These are phyloP conservation scores for Coniochaeta sp. DNA, from an alignment of 2,329 filamentous ascomycete genomes.

Conservation along the genomic window DNA sequence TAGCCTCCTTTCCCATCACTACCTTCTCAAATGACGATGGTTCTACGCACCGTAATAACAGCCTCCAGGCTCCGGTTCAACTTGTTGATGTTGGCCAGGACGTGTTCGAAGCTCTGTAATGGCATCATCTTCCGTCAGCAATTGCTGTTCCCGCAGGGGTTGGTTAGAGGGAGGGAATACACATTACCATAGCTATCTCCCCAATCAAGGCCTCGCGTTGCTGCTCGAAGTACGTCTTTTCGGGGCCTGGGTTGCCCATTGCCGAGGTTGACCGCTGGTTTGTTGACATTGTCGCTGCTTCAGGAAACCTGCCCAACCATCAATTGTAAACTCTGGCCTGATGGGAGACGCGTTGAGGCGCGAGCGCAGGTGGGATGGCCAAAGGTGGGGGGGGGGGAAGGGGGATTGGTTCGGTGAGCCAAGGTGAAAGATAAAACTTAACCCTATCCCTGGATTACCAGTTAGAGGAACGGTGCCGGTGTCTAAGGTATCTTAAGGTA, in stretches of 20 bases:
- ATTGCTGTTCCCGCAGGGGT: background rate
- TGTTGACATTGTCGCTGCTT: slow-evolving; percentile 22
- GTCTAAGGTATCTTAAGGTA: too few species aligned
- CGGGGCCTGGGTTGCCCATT: slow-evolving; percentile 18
- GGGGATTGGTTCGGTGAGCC: too few species aligned
- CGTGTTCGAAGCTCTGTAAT: slow-evolving; percentile 70
- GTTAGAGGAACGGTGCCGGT: too few species aligned
- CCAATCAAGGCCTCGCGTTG: slow-evolving; percentile 65
- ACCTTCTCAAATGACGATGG: background rate
- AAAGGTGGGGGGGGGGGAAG: too few species aligned
- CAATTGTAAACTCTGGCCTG: background rate
- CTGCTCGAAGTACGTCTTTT: slow-evolving; percentile 66
- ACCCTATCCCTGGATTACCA: too few species aligned
- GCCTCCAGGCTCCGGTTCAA: slow-evolving; percentile 88
- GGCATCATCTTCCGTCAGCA: background rate
- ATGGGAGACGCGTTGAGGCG: background rate
- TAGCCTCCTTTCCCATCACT: background rate
- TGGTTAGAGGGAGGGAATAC: background rate
- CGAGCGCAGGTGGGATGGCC: too few species aligned
- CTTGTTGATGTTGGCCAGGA: slow-evolving; percentile 93
- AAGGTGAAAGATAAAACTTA: too few species aligned
- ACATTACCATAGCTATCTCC: slow-evolving; percentile 62
- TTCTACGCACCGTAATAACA: slow-evolving; percentile 66
- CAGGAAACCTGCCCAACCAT: background rate
- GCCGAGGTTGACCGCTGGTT: slow-evolving; percentile 20